phyloP scores from a whole-genome alignment of 164 flowering plant genomes.

The Sextonia rubra region DNA sequence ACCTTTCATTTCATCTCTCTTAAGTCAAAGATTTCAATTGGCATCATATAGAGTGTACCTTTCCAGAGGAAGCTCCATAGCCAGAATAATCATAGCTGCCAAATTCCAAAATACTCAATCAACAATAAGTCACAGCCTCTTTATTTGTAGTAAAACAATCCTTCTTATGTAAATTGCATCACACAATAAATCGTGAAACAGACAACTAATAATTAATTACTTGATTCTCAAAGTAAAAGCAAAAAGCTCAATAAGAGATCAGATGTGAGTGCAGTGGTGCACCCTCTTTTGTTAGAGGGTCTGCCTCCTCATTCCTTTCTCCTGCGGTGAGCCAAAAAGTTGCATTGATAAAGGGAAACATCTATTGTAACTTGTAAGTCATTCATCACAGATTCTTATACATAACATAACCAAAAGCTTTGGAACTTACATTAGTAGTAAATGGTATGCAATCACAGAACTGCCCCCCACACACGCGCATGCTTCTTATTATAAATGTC shows the following conservation, averaged over 20 bases:
- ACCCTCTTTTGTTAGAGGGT: too few species aligned
- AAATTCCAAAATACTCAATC: slow-evolving; percentile 7
- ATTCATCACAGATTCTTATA: too few species aligned
- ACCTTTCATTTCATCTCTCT: background rate
- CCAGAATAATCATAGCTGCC: slow-evolving; percentile 96
- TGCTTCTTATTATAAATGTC: too few species aligned
- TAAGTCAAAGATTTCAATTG: too few species aligned
- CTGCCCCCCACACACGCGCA: background rate
- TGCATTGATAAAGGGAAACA: too few species aligned
- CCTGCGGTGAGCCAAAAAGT: too few species aligned
- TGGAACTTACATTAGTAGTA: background rate
- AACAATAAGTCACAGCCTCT: slow-evolving; percentile 8
- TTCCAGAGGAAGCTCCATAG: slow-evolving; percentile 94
- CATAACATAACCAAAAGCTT: background rate
- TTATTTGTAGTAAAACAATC: background rate
- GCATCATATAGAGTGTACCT: slow-evolving; percentile 38
- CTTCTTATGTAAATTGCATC: background rate
- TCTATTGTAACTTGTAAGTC: too few species aligned
- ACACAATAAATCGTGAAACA: too few species aligned
- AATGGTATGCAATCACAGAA: background rate
- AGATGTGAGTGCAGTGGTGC: too few species aligned
- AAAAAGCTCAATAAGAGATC: background rate
- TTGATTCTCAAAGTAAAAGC: background rate
- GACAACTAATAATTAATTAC: too few species aligned
- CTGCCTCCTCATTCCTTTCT: too few species aligned